phyloP scores from a whole-genome alignment of 441 rosid genomes.

The Eruca vesicaria region DNA sequence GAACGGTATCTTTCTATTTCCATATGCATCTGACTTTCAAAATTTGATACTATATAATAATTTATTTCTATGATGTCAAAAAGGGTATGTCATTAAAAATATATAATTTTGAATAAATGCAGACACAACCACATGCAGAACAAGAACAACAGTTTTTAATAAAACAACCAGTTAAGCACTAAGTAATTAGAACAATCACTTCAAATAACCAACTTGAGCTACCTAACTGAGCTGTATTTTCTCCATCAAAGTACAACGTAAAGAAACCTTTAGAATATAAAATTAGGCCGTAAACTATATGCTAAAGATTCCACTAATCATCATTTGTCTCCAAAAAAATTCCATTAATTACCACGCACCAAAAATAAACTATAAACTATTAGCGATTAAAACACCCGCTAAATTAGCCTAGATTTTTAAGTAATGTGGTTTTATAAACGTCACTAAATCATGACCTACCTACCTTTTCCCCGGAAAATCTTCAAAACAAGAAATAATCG shows the following conservation, averaged over 20 bases:
- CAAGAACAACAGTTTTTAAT: not conserved
- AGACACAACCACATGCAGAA: conserved; percentile 16
- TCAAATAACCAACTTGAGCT: not conserved
- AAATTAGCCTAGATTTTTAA: not conserved
- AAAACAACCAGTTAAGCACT: not conserved
- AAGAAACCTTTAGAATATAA: not conserved
- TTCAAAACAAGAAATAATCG: conserved; percentile 5
- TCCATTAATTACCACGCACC: not conserved
- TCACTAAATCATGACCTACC: conserved; percentile 33
- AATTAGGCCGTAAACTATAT: not conserved
- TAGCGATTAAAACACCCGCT: not conserved
- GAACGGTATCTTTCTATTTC: not conserved
- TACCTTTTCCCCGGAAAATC: conserved; percentile 20
- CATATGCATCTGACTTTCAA: not conserved
- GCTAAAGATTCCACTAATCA: not conserved
- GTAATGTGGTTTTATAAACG: not conserved
- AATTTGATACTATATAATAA: not conserved
- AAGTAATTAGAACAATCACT: not conserved
- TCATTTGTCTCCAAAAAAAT: not conserved
- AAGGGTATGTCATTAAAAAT: not conserved
- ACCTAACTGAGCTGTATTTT: conserved; percentile 1
- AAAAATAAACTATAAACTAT: not conserved
- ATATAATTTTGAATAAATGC: not conserved
- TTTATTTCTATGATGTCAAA: not conserved
- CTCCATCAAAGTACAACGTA: not conserved